Percentiles rank a stretch among this genome's conserved stretches.
These are phyloP conservation scores for Emergomyces orientalis DNA, from an alignment of 2,329 filamentous ascomycete species.

Conservation along the genomic window DNA sequence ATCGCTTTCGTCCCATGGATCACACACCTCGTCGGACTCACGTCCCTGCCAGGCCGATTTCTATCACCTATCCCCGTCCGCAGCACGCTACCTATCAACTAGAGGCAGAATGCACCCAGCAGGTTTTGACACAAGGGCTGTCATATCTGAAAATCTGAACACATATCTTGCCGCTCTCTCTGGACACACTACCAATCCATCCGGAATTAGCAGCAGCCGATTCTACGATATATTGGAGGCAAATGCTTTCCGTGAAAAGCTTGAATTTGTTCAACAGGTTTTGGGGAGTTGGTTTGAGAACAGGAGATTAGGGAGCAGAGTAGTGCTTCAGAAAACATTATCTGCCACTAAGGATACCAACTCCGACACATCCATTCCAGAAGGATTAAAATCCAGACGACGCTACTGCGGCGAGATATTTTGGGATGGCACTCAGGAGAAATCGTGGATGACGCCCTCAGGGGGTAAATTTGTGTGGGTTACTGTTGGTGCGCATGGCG, in stretches of 20 bases:
- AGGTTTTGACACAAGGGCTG: conserved; percentile 36
- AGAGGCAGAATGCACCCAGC: conserved; percentile 36
- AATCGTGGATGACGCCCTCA: conserved; percentile 30
- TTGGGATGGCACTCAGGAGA: conserved; percentile 37
- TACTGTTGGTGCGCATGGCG: conserved; percentile 40
- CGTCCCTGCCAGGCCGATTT: conserved; percentile 38
- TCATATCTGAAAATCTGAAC: conserved; percentile 34
- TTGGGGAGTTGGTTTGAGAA: conserved; percentile 33
- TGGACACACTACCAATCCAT: conserved; percentile 22
- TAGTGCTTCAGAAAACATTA: conserved; percentile 4
- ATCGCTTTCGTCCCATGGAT: conserved; percentile 24
- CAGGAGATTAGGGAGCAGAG: conserved; percentile 30
- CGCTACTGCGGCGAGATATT: conserved; percentile 19
- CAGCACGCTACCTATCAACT: conserved; percentile 35
- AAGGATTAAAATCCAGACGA: neutral
- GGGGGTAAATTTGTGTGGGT: conserved; percentile 45
- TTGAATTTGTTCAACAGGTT: conserved; percentile 33
- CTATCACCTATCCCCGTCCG: conserved; percentile 40
- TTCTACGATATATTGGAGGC: conserved; percentile 37
- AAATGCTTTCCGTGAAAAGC: conserved; percentile 38
- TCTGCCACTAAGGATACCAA: neutral
- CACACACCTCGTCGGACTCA: conserved; percentile 11
- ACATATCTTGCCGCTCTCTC: conserved; percentile 35
- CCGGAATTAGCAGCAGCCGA: conserved; percentile 28
- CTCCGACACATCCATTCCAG: neutral